phyloP scores from a whole-genome alignment of 305 asterid species.

The Fraxinus velutina region DNA sequence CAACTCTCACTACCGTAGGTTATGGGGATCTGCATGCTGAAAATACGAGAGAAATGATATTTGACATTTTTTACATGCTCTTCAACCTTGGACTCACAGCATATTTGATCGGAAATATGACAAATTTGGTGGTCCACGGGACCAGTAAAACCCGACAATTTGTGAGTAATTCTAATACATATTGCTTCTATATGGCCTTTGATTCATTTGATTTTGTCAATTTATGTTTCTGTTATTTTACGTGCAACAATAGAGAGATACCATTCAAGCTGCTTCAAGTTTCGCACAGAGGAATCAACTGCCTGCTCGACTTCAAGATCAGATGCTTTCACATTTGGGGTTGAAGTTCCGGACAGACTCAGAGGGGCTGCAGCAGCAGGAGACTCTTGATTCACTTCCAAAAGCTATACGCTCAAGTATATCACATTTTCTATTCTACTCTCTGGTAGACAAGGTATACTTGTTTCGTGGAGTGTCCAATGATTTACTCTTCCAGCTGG shows the following conservation, averaged over 20 bases:
- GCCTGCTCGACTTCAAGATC: slow-evolving; percentile 76
- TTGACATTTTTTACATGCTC: slow-evolving; percentile 70
- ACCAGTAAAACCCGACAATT: slow-evolving; percentile 76
- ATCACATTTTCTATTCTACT: slow-evolving; percentile 74
- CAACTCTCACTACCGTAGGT: slow-evolving; percentile 78
- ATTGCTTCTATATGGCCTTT: slow-evolving; percentile 5
- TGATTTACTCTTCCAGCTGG: slow-evolving; percentile 87
- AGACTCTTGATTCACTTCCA: slow-evolving; percentile 75
- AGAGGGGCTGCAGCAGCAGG: slow-evolving; percentile 84
- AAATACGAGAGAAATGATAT: slow-evolving; percentile 68
- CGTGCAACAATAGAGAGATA: slow-evolving; percentile 53
- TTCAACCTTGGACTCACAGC: slow-evolving; percentile 80
- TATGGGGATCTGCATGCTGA: slow-evolving; percentile 83
- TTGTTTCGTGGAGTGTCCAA: slow-evolving; percentile 75
- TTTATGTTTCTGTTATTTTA: neutral
- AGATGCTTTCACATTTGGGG: slow-evolving; percentile 92
- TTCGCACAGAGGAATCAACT: slow-evolving; percentile 74
- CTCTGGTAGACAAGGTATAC: slow-evolving; percentile 62
- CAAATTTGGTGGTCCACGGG: slow-evolving; percentile 80
- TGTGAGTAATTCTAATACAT: slow-evolving; percentile 45
- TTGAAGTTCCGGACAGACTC: slow-evolving; percentile 81
- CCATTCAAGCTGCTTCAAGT: slow-evolving; percentile 84
- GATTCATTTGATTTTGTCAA: slow-evolving; percentile 1
- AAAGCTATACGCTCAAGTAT: slow-evolving; percentile 91
- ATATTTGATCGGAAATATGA: slow-evolving; percentile 85